Evolutionary conservation across 2,329 filamentous ascomycete species (phyloP), one percentile per base, ranked within the genome.

Genomic region (Aspergillus sp.): DNA sequence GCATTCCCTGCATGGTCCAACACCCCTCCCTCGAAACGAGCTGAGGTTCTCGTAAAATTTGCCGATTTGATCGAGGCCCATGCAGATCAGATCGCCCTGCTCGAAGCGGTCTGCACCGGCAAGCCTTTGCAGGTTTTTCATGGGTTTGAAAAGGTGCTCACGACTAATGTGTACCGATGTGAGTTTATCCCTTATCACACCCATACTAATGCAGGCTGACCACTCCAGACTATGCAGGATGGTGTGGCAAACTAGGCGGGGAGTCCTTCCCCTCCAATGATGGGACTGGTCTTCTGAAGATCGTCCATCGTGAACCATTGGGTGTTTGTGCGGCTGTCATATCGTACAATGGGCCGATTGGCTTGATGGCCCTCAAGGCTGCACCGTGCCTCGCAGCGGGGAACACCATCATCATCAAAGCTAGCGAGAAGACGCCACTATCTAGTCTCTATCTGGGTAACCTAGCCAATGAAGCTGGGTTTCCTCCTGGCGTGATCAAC

Each of bases 391-490:
- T 86, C 28, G 82, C 82, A 3, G 80, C 81, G 5, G 82, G 82
- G 1, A 85, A 82, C 58, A 79, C 81, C 2, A 83, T 88, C 76
- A 72, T 88, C 9, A 68, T 76, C 12, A 86, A 86, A 8, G 79
- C 79, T 4, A 79, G 80, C 2, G 81, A 86, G 62, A 76, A 74
- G 9, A 76, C 75, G 0, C 71, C 79, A 19, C 73, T 59, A 6
- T 26, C 26, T 1, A 10, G 31, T 2, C 39, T 45, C 7, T 13
- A 26, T 9, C 10, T 45, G 7, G 33, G 31, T 7, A 6, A 11
- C 28, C 33, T 79, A 10, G 73, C 75, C 13, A 59, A 67, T 43
- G 57, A 72, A 45, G 73, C 74, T 28, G 74, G 74, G 3, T 74
- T 81, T 43, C 74, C 75, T 0, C 71, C 74, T 35, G 78, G 77